Conservation (phyloP, 2,329 filamentous ascomycete species). For the Aspergillus melleus region DNA sequence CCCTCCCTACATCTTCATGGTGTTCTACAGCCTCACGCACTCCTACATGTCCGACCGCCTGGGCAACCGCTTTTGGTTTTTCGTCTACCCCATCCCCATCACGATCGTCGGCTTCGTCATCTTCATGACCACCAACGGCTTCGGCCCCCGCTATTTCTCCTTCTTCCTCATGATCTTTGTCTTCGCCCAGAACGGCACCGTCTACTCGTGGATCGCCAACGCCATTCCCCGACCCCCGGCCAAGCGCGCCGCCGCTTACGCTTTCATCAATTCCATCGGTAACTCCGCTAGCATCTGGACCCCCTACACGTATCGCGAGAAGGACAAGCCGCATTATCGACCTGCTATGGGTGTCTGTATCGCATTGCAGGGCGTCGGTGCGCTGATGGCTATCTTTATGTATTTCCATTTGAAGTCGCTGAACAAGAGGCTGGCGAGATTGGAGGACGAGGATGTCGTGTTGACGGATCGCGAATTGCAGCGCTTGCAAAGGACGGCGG, state of each 20-base stretch:
- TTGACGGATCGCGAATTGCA: conserved; percentile 50
- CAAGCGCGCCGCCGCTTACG: conserved; percentile 56
- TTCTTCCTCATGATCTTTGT: conserved; percentile 59
- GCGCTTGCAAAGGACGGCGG: conserved; percentile 52
- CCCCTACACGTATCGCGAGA: conserved; percentile 48
- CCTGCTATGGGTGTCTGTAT: conserved; percentile 46
- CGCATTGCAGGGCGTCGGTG: conserved; percentile 39
- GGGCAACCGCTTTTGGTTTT: conserved; percentile 54
- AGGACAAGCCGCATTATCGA: conserved; percentile 41
- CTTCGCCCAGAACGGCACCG: conserved; percentile 55
- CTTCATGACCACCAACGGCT: conserved; percentile 54
- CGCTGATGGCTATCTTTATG: conserved; percentile 37
- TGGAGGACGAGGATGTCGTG: conserved; percentile 50
- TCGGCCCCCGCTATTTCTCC: conserved; percentile 57
- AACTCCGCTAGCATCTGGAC: conserved; percentile 57
- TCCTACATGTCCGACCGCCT: conserved; percentile 47
- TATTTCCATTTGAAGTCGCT: conserved; percentile 43
- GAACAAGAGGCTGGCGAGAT: conserved; percentile 52
- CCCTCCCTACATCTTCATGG: conserved; percentile 56
- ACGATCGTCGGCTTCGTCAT: conserved; percentile 54
- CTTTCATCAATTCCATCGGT: conserved; percentile 57
- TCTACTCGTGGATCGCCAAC: conserved; percentile 52
- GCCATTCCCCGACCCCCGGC: conserved; percentile 54
- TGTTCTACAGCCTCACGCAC: conserved; percentile 49
- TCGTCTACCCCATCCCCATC: conserved; percentile 53